phyloP scores from a whole-genome alignment of 1,284 basidiomycete genomes.

The Coniophora puteana region DNA sequence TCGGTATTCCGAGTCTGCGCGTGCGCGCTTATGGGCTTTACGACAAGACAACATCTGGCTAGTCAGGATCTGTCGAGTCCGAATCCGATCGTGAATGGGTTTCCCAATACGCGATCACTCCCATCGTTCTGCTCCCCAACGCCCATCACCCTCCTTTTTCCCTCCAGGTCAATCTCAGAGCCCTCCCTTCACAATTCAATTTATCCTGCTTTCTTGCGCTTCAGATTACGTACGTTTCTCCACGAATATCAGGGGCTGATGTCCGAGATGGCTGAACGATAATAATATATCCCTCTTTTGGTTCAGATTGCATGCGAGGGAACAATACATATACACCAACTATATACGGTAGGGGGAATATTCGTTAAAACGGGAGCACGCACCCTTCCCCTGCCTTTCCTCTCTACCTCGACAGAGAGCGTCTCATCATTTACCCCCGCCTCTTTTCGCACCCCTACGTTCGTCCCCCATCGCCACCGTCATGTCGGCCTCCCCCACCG shows the following conservation, averaged over 20 bases:
- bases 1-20: no score
- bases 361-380: conserved; percentile 70
- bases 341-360: conserved; percentile 65
- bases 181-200: no score
- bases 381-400: conserved; percentile 58
- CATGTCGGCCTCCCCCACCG: conserved; percentile 46
- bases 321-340: conserved; percentile 56
- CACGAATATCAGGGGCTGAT: conserved; percentile 52
- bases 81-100: no score
- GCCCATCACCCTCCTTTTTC: no score
- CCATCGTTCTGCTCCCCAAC: no score
- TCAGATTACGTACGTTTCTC: conserved; percentile 56
- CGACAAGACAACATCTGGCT: no score
- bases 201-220: no score
- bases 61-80: no score
- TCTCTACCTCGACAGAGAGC: conserved; percentile 38
- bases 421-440: conserved; percentile 17
- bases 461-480: conserved; percentile 18
- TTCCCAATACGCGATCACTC: no score
- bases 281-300: conserved; percentile 60
- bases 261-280: conserved; percentile 45
- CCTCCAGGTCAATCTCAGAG: no score
- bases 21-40: no score
- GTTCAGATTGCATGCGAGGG: conserved; percentile 47
- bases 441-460: conserved; percentile 23